A percentile compares a stretch with the other conserved stretches of the same genome.
phyloP scores from a whole-genome alignment of 352 stramenopile genomes.

The Pythium phragmitis region DNA sequence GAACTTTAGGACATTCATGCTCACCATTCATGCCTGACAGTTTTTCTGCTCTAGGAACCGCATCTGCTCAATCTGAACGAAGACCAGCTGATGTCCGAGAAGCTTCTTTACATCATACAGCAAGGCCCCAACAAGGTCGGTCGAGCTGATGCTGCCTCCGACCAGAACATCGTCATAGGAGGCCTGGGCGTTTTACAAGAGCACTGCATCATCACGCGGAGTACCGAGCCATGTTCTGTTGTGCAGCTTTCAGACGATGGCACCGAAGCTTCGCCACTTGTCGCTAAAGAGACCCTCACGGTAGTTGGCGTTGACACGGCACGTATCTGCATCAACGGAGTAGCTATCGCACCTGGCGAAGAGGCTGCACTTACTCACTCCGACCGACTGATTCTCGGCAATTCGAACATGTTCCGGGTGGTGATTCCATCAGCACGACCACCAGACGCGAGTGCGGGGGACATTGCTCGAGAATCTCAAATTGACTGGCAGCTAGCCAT shows the following conservation, averaged over 20 bases:
- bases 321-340: constrained; percentile 77
- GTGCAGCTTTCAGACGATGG: not conserved
- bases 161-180: constrained; percentile 63
- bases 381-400: constrained; percentile 73
- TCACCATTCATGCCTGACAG: not conserved
- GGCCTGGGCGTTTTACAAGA: constrained; percentile 59
- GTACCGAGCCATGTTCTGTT: not conserved
- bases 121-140: constrained; percentile 59
- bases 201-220: constrained; percentile 46
- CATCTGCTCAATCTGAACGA: constrained; percentile 88
- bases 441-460: constrained; percentile 26
- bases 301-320: constrained; percentile 40
- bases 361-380: constrained; percentile 47
- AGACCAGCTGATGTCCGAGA: constrained; percentile 85
- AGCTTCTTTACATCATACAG: constrained; percentile 79
- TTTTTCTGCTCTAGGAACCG: constrained; percentile 38
- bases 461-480: constrained; percentile 44
- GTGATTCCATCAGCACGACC: constrained; percentile 50
- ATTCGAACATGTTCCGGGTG: constrained; percentile 78
- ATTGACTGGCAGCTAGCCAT: constrained; percentile 80
- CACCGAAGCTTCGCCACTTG: not conserved
- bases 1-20: not conserved
- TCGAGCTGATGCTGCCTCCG: constrained; percentile 54
- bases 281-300: constrained; percentile 24
- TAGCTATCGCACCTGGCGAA: constrained; percentile 37